Evolutionary conservation across 306 rosid genomes (phyloP), one percentile per base, ranked within the genome.

Genomic region (Astragalus membranaceus): DNA sequence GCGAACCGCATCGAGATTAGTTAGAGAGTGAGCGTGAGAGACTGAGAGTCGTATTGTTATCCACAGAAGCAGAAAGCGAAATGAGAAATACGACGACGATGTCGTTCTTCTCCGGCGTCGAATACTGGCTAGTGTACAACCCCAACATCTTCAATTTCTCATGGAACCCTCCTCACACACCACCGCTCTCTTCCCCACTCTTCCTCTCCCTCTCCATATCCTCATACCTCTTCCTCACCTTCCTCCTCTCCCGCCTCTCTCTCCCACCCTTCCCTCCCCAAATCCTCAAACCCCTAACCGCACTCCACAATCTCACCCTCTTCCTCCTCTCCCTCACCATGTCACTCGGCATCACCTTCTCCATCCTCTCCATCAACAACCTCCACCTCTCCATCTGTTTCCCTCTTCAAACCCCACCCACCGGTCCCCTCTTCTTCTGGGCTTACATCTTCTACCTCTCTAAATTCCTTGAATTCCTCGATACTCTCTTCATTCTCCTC

Each of bases 341-440:
- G 92, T 77, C 84, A 79, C 30, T 81, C 3, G 96, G 87, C 13
- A 79, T 83, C 74, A 2, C 76, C 78, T 86, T 89, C 67, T 49
- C 87, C 75, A 35, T 82, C 62, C 33, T 78, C 66, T 37, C 80
- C 63, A 75, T 85, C 0, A 84, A 81, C 11, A 47, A 74, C 61
- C 84, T 68, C 69, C 81, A 26, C 51, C 81, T 72, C 77, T 43
- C 80, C 78, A 5, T 89, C 70, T 92, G 96, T 72, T 70, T 88
- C 86, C 94, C 96, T 0, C 84, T 79, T 5, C 13, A 59, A 2
- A 86, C 89, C 50, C 39, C 58, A 1, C 88, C 90, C 26, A 53
- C 41, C 2, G 98, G 98, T 2, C 98, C 98, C 4, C 84, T 88
- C 66, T 94, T 94, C 80, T 94, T 94, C 83, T 94, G 98, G 98